Evolutionary conservation across 1,284 basidiomycete species (phyloP), one percentile per base, ranked within the genome.

Genomic region (Cutaneotrichosporon curvatum): DNA sequence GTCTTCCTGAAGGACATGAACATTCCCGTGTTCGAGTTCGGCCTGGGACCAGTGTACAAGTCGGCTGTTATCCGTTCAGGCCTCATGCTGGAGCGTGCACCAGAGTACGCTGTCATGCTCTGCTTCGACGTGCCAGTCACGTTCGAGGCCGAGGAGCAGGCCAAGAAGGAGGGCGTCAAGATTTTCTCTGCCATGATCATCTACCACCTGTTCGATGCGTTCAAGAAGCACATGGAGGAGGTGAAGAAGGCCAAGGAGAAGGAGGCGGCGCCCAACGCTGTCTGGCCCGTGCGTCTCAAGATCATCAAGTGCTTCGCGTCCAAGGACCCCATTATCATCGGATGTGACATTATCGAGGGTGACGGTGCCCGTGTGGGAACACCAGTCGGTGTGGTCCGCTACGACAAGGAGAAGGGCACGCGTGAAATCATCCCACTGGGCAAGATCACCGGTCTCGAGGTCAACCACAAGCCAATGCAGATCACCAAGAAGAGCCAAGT

Each of bases 1-100:
- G 94, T 97, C 61, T 98, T 98, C 82, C 76, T 99, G 64, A 86
- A 87, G 70, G 75, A 77, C 50, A 92, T 87, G 79, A 95, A 98
- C 76, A 98, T 98, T 59, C 95, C 95, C 3, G 90, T 96, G 2
- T 89, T 87, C 33, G 90, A 89, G 36, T 95, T 98, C 75, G 96
- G 95, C 72, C 96, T 99, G 51, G 95, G 95, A 9, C 94, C 95
- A 14, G 88, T 99, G 11, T 88, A 92, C 76, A 95, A 92, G 77
- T 88, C 83, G 70, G 91, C 97, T 62, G 80, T 98, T 50, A 91
- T 95, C 82, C 85, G 91, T 47, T 77, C 87, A 33, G 83, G 85
- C 22, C 87, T 87, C 10, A 97, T 98, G 91, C 74, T 98, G 61
- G 94, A 98, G 73, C 91, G 86, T 67, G 90, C 91, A 10, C 90